Evolutionary conservation across 768 basidiomycete species (phyloP).

Genomic region (Aureoboletus auriporus): DNA sequence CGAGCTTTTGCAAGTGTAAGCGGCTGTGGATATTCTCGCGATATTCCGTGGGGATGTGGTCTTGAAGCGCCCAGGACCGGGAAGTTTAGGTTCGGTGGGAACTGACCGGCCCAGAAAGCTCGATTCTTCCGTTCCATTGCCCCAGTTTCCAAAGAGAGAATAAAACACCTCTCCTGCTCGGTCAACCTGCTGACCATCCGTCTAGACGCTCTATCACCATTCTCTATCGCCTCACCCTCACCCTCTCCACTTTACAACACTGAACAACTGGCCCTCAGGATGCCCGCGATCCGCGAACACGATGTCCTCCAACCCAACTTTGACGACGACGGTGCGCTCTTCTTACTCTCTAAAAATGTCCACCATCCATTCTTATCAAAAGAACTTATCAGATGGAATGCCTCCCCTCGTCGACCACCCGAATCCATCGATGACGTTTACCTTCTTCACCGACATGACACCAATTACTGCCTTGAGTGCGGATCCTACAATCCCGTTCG

Average conservation of each 20-base stretch:
- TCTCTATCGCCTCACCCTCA: constrained; percentile 8
- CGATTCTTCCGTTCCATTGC: constrained; percentile 26
- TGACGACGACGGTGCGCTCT: constrained; percentile 36
- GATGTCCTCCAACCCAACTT: constrained; percentile 21
- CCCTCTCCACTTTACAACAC: background rate
- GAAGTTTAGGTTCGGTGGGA: constrained; percentile 33
- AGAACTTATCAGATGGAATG: constrained; percentile 38
- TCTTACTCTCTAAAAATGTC: background rate
- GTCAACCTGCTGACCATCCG: constrained; percentile 14
- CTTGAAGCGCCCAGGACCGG: too few relatives aligned
- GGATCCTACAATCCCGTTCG: constrained; percentile 32
- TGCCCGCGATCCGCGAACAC: constrained; percentile 28
- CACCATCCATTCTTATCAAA: constrained; percentile 7
- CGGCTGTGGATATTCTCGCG: too few relatives aligned
- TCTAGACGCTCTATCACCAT: constrained; percentile 28
- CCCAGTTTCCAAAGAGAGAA: constrained; percentile 34
- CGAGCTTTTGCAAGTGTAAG: too few relatives aligned
- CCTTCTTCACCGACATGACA: constrained; percentile 60
- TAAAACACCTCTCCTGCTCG: constrained; percentile 28
- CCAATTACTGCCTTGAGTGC: constrained; percentile 44
- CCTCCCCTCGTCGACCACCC: constrained; percentile 53
- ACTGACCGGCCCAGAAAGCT: constrained; percentile 23
- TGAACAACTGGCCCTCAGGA: background rate
- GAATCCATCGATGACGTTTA: constrained; percentile 50
- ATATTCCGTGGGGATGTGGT: background rate